Conservation (phyloP, 192 early-diverging fungal genomes). For the Coemansia sp. region DNA sequence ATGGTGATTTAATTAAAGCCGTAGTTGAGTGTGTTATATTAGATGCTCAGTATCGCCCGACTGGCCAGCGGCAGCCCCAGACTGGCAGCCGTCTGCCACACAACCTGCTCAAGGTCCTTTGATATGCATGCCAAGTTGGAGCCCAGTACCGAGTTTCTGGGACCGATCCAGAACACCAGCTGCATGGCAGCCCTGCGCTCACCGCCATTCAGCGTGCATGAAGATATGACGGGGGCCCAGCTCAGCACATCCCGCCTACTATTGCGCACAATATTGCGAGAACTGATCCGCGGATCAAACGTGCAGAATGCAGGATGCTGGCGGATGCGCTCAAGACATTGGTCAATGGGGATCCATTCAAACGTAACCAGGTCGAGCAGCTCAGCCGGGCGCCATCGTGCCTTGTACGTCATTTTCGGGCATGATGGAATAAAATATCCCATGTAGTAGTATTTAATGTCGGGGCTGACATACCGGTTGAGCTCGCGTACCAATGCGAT, state of each 20-base stretch:
- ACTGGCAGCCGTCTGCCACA: constrained; percentile 21
- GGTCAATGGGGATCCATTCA: constrained; percentile 44
- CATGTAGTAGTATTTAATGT: constrained; percentile 87
- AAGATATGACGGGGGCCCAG: constrained; percentile 14
- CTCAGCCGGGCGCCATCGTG: constrained; percentile 79
- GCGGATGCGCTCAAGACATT: constrained; percentile 39
- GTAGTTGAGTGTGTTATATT: no score
- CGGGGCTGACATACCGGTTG: constrained; percentile 29
- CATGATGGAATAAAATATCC: constrained; percentile 93
- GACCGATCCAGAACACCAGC: constrained; percentile 1
- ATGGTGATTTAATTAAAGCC: no score
- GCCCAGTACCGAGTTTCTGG: neutral
- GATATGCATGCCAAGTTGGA: constrained; percentile 9
- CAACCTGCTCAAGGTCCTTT: constrained; percentile 10
- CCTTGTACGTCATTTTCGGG: constrained; percentile 94
- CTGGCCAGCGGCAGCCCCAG: constrained; percentile 21
- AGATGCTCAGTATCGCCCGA: no score
- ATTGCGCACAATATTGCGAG: constrained; percentile 19
- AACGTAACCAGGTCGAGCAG: constrained; percentile 71
- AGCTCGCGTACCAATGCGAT: constrained; percentile 65
- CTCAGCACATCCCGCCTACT: neutral
- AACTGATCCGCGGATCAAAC: constrained; percentile 31
- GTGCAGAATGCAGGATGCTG: constrained; percentile 33
- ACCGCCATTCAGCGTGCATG: neutral
- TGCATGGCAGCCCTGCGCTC: constrained; percentile 10